Conservation (phyloP, 441 rosid species). For the Theobroma grandiflorum region DNA sequence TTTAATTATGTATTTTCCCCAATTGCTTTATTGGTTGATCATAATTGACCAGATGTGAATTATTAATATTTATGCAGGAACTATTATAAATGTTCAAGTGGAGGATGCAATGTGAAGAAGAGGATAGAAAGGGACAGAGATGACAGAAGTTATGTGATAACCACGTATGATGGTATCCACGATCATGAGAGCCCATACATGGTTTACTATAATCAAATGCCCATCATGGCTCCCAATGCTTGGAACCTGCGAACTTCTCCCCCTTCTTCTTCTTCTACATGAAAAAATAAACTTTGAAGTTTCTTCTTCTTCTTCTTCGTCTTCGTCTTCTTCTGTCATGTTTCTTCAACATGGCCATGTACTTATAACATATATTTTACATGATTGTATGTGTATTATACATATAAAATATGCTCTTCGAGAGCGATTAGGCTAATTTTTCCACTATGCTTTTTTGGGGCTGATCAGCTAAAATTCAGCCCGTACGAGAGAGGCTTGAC, state of each 20-base stretch:
- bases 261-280: conserved; percentile 36
- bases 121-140: conserved; percentile 76
- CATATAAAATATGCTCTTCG: background rate
- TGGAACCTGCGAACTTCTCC: conserved; percentile 43
- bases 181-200: conserved; percentile 65
- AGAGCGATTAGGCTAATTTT: background rate
- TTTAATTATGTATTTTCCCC: background rate
- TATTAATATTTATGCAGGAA: conserved; percentile 47
- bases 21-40: background rate
- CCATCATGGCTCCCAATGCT: conserved; percentile 26
- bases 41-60: background rate
- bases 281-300: background rate
- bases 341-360: background rate
- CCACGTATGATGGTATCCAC: conserved; percentile 79
- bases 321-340: no score
- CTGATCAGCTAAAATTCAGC: background rate
- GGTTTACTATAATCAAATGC: conserved; percentile 47
- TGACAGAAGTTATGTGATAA: conserved; percentile 67
- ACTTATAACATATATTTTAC: background rate
- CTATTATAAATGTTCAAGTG: conserved; percentile 74
- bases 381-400: background rate
- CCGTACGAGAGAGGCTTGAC: background rate
- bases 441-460: background rate
- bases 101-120: conserved; percentile 80
- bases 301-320: conserved; percentile 32